A percentile compares a stretch with the other conserved stretches of the same genome.
These are phyloP conservation scores for Nakazawaea laoshanensis DNA, from an alignment of 805 yeast genomes.

Conservation along the genomic window DNA sequence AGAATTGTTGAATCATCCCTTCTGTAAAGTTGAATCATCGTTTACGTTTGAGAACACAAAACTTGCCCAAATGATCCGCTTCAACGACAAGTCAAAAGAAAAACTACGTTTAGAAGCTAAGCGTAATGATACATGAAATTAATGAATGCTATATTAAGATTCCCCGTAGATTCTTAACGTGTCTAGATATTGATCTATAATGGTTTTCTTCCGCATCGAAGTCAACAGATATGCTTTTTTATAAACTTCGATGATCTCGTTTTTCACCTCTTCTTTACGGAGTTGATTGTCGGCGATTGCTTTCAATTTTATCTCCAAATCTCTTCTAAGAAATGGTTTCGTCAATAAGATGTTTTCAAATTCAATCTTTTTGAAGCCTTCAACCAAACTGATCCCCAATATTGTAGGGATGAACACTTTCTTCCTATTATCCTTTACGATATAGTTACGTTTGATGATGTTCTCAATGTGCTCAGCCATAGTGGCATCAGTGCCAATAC, in stretches of 20 bases:
- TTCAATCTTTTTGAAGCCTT: conserved; percentile 77
- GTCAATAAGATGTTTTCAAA: conserved; percentile 66
- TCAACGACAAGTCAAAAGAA: conserved; percentile 19
- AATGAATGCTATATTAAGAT: background rate
- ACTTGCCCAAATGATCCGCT: conserved; percentile 44
- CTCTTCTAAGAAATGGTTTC: conserved; percentile 80
- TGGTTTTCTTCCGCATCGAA: conserved; percentile 27
- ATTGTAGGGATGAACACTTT: conserved; percentile 63
- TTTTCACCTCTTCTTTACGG: conserved; percentile 43
- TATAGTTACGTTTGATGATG: conserved; percentile 59
- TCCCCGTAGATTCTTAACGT: background rate
- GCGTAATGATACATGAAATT: conserved; percentile 1
- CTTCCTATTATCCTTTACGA: conserved; percentile 31
- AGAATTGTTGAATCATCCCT: conserved; percentile 83
- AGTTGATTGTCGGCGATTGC: conserved; percentile 60
- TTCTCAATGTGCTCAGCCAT: conserved; percentile 96
- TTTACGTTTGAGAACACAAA: conserved; percentile 48
- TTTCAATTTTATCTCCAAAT: conserved; percentile 59
- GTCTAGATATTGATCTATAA: conserved; percentile 25
- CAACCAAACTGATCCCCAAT: conserved; percentile 79
- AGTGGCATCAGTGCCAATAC: conserved; percentile 98
- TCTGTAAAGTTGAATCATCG: conserved; percentile 25
- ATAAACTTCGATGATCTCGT: conserved; percentile 48
- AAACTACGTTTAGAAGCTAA: conserved; percentile 7
- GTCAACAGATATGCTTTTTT: conserved; percentile 50